Base-by-base conservation (phyloP, 176 grass and related monocot species). In the Oryza punctata region DNA sequence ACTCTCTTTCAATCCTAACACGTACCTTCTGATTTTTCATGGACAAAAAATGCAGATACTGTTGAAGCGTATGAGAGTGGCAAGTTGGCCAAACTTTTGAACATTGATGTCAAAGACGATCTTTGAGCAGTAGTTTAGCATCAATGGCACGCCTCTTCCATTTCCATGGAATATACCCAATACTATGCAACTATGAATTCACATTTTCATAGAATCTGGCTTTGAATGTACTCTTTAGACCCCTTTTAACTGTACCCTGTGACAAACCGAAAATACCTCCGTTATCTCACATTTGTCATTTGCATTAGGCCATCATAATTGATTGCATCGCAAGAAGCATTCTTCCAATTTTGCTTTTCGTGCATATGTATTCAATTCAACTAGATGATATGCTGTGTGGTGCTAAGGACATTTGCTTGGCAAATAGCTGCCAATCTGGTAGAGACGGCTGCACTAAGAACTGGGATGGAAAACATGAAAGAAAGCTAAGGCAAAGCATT, bases 31-130 rank as follows among this genome's bases (percentile, higher is more conserved):
- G 19, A 12, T 14, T 29, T 87, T 21, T 81, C 15, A 32, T 78
- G 37, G 49, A 35, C 46, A 33, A 67, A 27, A 32, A 41, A 63
- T 83, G 63, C 82, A 94, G 92, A 94, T 89, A 94, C 86, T 1
- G 83, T 89, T 73, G 88, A 94, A 5, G 86, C 92, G 2, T 91
- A 91, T 10, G 88, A 89, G 86, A 94, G 80, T 70, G 88, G 92
- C 0, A 86, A 88, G 80, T 76, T 94, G 52, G 82, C 79, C 25
- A 86, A 81, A 75, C 88, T 94, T 71, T 46, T 94, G 16, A 88
- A 83, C 35, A 91, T 91, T 23, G 71, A 70, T 47, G 70, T 78
- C 23, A 86, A 86, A 76, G 83, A 88, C 1, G 86, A 94, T 69
- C 86, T 94, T 80, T 88, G 71, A 88, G 76, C 61, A 18, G n/a